Evolutionary conservation across 2,329 filamentous ascomycete species (phyloP), one percentile per base, ranked within the genome.

Genomic region (Alternaria gansuensis): DNA sequence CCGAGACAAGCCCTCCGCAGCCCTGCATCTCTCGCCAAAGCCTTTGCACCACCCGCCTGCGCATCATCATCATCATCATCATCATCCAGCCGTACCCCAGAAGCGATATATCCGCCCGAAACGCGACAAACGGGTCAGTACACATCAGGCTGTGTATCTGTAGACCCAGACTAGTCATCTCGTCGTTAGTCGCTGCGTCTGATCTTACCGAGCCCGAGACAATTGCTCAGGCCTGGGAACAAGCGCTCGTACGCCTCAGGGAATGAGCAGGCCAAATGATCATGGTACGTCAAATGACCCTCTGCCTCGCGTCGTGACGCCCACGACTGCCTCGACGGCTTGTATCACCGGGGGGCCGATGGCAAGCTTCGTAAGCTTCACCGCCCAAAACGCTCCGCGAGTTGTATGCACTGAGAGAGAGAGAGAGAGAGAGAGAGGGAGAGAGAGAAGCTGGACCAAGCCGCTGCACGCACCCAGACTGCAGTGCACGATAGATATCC

Each of bases 201-300:
- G 39, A 50, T 26, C 36, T 37, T 56, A 54, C 61, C 62, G 60
- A 65, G 40, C 62, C 62, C 58, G 60, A 66, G 57, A 62, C 54
- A 59, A 57, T 41, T 50, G 52, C 53, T 39, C 56, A 52, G 54
- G 67, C 70, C 69, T 63, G 66, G 60, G 57, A 62, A 57, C 65
- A 65, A 71, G 71, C 72, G 64, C 65, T 64, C 64, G 65, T 37
- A 60, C 60, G 60, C 60, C 57, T 58, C 59, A 77, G 75, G 75
- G 75, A 73, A 78, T 78, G 76, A 77, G 73, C 74, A 71, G 68
- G 74, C 74, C 72, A 77, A 73, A 72, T 66, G 74, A 76, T 66
- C 65, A 77, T 77, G 76, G 75, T 77, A 73, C 75, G 74, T 68
- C 62, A 52, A 51, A 43, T 59, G 55, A 62, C 52, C 33, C 44